phyloP scores from a whole-genome alignment of 345 rosid genomes.

The Balakata baccata region DNA sequence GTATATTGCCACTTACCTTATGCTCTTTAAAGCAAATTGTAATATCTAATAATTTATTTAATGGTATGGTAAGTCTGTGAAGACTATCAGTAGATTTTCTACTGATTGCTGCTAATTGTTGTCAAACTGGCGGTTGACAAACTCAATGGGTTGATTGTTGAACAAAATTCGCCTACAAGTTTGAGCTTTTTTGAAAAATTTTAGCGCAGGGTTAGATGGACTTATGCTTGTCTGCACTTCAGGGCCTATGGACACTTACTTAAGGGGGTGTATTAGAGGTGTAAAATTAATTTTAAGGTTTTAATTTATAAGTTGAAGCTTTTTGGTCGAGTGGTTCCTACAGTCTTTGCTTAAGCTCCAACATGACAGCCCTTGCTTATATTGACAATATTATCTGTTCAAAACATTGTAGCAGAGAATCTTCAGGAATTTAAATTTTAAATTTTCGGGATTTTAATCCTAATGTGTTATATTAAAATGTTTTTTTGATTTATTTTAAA shows the following conservation, averaged over 20 bases:
- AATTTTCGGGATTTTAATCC: neutral
- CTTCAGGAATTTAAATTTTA: neutral
- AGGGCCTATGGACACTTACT: too few relatives aligned
- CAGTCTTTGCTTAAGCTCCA: too few relatives aligned
- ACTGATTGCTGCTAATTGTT: neutral
- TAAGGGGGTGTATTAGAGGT: too few relatives aligned
- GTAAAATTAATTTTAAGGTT: too few relatives aligned
- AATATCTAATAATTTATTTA: neutral
- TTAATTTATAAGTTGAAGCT: too few relatives aligned
- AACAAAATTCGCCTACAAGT: neutral
- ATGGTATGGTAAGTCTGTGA: neutral
- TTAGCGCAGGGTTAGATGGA: too few relatives aligned
- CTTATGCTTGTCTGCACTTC: too few relatives aligned
- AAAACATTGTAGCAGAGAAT: neutral
- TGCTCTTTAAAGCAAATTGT: neutral
- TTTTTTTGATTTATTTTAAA: neutral
- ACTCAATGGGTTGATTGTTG: neutral
- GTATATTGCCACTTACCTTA: neutral
- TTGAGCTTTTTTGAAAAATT: too few relatives aligned
- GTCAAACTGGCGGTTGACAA: neutral
- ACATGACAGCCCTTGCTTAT: neutral
- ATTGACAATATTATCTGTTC: neutral
- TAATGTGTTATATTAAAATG: neutral
- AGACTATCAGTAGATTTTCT: neutral
- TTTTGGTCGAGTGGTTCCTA: too few relatives aligned